Conservation (phyloP, 2,329 filamentous ascomycete genomes). For the Alternaria sp. region DNA sequence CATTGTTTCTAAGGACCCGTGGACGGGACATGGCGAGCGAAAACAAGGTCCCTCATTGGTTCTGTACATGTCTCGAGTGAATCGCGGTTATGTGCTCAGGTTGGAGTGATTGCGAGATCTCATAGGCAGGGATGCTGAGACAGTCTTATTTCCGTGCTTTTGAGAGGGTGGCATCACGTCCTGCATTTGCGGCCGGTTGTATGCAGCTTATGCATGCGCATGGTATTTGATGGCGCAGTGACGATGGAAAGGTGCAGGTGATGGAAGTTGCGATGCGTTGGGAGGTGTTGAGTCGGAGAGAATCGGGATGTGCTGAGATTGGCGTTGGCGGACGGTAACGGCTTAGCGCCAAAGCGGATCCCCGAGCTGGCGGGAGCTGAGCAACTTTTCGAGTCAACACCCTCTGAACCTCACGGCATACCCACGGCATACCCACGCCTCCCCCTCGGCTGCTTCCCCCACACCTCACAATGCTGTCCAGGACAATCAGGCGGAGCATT, state of each 20-base stretch:
- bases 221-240: not conserved
- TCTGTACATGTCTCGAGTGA: not conserved
- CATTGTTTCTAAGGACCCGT: not conserved
- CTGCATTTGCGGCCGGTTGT: not conserved
- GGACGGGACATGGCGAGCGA: not conserved
- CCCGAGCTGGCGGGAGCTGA: conserved; percentile 26
- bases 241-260: not conserved
- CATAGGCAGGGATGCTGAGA: not conserved
- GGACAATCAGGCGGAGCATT: conserved; percentile 49
- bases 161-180: not conserved
- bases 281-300: conserved; percentile 12
- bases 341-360: conserved; percentile 23
- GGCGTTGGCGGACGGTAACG: conserved; percentile 14
- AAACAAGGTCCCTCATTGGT: not conserved
- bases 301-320: conserved; percentile 13
- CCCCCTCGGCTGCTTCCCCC: conserved; percentile 24
- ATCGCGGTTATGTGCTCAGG: not conserved
- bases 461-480: conserved; percentile 47
- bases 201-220: not conserved
- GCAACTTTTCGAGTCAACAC: conserved; percentile 30
- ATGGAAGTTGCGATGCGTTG: not conserved
- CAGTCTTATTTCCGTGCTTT: not conserved
- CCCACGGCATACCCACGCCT: conserved; percentile 14
- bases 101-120: not conserved
- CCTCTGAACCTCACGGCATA: conserved; percentile 18